Conservation (phyloP, 306 rosid genomes). For the Pterocarpus macrocarpus region DNA sequence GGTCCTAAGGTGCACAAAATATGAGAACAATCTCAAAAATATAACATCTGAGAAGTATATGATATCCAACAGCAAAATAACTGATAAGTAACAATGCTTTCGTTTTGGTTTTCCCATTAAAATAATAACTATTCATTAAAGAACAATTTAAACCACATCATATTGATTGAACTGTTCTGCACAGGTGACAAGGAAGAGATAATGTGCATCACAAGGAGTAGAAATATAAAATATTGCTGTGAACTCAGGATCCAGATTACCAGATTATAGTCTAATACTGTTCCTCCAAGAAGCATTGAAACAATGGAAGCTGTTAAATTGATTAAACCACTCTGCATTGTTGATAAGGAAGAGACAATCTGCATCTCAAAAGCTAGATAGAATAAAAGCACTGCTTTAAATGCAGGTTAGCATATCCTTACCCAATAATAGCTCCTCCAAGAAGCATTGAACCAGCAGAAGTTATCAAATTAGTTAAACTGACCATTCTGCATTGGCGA, state of each 20-base stretch:
- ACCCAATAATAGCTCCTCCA: background rate
- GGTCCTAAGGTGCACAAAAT: no score
- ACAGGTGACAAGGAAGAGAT: constrained; percentile 4
- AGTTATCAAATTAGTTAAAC: background rate
- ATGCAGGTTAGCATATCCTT: constrained; percentile 20
- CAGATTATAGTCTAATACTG: no score
- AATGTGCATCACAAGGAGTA: constrained; percentile 40
- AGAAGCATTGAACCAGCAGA: background rate
- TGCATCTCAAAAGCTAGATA: constrained; percentile 26
- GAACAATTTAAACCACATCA: background rate
- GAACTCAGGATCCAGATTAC: no score
- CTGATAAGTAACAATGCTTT: no score
- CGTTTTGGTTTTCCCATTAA: no score
- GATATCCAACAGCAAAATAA: background rate
- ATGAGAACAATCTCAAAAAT: background rate
- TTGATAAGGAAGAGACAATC: constrained; percentile 24
- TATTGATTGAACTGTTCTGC: no score
- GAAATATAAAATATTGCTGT: background rate
- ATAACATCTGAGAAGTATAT: background rate
- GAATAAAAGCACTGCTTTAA: constrained; percentile 31
- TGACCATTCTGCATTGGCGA: constrained; percentile 43
- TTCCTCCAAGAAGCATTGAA: no score
- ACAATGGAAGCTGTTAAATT: no score
- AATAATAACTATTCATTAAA: background rate
- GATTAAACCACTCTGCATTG: constrained; percentile 52